Evolutionary conservation across 2,329 filamentous ascomycete genomes (phyloP), one percentile per base, ranked within the genome.

Genomic region (Penicillium rolfsii): DNA sequence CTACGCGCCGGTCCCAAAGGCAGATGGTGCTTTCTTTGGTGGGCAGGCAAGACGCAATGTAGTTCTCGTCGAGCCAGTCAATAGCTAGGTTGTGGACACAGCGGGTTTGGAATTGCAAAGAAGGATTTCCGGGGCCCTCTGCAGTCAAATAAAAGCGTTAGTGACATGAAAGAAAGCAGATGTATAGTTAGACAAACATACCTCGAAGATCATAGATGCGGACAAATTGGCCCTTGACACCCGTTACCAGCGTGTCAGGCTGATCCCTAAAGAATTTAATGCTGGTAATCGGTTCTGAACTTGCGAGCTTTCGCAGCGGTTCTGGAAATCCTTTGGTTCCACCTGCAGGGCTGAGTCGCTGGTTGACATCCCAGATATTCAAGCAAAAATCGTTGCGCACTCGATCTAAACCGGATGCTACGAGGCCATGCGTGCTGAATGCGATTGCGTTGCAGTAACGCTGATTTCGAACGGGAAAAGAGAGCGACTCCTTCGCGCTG

Each of bases 11-110:
- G 69, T 89, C 87, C 87, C 87, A 89, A 5, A 89, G 79, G 60
- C 83, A 86, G 43, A 89, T 82, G 2, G 81, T 81, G 19, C 85
- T 81, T 63, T 88, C 85, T 50, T 82, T 83, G 0, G 80, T 77
- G 2, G 84, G 80, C 50, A 72, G 71, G 50, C 84, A 85, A 14
- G 86, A 87, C 4, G 86, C 82, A 66, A 89, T 86, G 69, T 87
- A 88, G 59, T 89, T 87, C 69, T 88, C 84, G 68, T 89, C 86
- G 53, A 85, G 73, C 63, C 84, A 85, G 72, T 89, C 85, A 62
- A 89, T 85, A 6, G 86, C 83, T 59, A 89, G 77, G 63, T 88
- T 88, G 70, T 88, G 84, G 8, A 89, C 86, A 67, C 86, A 85
- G 16, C 82, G 80, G 2, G 86, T 88, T 2, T 82, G 77, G 55